Base-by-base conservation (phyloP, 768 basidiomycete species). In the Phylloporus sp. region DNA sequence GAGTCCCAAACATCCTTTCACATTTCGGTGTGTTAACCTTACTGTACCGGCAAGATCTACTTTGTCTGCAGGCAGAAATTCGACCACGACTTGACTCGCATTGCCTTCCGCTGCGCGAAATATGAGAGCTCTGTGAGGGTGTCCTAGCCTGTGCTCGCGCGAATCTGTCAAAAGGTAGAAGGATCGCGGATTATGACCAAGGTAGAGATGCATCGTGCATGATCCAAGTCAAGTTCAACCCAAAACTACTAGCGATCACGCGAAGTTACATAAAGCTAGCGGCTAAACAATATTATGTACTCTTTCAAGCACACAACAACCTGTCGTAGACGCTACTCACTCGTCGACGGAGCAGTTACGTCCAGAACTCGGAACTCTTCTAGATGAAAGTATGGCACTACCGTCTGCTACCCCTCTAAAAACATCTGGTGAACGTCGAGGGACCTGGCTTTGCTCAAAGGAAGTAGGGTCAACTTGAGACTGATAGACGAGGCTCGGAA, bases 1-100 rank as follows among this genome's bases (percentile, higher is more conserved):
- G 44, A 90, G 70, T 6, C 93, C 93, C 41, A 95, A 69, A 55
- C 91, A 94, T 20, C 90, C 90, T 60, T 90, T 85, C 6, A 86
- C 80, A 21, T 80, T 68, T 43, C 85, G 79, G 46, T 69, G 82
- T n/a, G 85, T 86, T 44, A 92, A 60, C 54, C 77, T 77, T 42
- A 87, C 72, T 26, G 84, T 71, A 48, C 73, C 78, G 21, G 70
- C 59, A 33, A 89, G 72, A 59, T 91, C 81, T 31, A 94, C 76
- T 57, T 89, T 77, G 42, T 80, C 72, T 52, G 81, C 82, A 0
- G 77, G 81, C 10, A 94, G 66, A 58, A 94, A 91, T 66, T 95
- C 92, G 20, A 95, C 90, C 34, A 94, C 78, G 36, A 87, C 86
- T 61, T 90, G 86, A 21, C 63, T 65, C 9, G 78, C 65, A 49